These are phyloP conservation scores for Sideroxylon spinosum DNA, from an alignment of 179 eudicot species.

Conservation along the genomic window DNA sequence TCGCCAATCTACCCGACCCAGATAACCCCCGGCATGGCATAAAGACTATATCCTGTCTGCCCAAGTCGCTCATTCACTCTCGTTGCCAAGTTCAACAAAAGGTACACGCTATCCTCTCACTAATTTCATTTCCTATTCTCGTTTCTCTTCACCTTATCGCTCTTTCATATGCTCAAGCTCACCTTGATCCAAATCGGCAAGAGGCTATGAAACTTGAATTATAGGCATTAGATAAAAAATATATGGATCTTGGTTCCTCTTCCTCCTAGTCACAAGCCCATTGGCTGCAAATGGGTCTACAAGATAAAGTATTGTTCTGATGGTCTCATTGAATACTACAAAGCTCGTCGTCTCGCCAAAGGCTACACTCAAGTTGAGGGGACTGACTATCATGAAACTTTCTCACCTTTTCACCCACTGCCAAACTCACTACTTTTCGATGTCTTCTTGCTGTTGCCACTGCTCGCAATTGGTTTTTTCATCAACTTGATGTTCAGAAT, in stretches of 20 bases:
- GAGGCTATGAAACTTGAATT: background rate
- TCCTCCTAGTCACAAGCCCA: background rate
- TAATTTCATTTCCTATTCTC: background rate
- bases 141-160: background rate
- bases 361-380: constrained; percentile 12
- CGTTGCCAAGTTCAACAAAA: background rate
- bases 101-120: background rate
- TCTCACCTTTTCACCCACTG: constrained; percentile 6
- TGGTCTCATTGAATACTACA: constrained; percentile 6
- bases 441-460: constrained; percentile 1
- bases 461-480: background rate
- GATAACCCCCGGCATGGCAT: background rate
- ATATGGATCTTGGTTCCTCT: background rate
- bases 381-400: constrained; percentile 1
- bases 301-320: constrained; percentile 14
- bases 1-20: background rate
- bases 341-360: constrained; percentile 9
- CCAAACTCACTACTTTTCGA: constrained; percentile 1
- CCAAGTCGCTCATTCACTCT: background rate
- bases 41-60: background rate
- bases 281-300: constrained; percentile 21
- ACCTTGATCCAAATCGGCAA: background rate
- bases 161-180: background rate
- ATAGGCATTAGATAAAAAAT: background rate
- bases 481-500: constrained; percentile 18